These are phyloP conservation scores for Botrytis cinerea DNA, from an alignment of 2,329 filamentous ascomycete species.

Conservation along the genomic window DNA sequence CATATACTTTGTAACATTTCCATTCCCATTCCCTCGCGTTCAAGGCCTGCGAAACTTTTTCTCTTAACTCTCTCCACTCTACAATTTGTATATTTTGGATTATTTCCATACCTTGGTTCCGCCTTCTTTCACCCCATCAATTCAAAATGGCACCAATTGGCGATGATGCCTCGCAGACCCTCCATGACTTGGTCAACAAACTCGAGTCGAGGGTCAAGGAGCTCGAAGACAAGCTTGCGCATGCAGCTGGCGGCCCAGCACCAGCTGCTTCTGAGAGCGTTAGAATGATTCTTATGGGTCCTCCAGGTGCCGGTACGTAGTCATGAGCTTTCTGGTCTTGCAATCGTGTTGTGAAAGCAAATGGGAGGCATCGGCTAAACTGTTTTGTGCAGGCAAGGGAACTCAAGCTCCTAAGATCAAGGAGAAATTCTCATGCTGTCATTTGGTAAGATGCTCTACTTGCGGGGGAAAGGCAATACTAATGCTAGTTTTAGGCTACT, in stretches of 20 bases:
- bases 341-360: background rate
- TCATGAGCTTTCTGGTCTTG: constrained; percentile 13
- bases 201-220: constrained; percentile 85
- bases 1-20: background rate
- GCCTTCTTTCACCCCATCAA: constrained; percentile 28
- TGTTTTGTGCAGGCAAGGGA: constrained; percentile 75
- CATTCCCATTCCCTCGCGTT: background rate
- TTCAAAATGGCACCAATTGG: constrained; percentile 83
- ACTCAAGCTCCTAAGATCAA: constrained; percentile 98
- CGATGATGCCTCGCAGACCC: constrained; percentile 75
- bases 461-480: background rate
- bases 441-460: constrained; percentile 68
- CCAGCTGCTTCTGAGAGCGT: constrained; percentile 64
- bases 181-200: constrained; percentile 80
- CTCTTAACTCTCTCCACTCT: background rate
- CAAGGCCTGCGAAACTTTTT: constrained; percentile 15
- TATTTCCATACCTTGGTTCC: constrained; percentile 37
- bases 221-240: constrained; percentile 71
- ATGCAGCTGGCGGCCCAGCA: constrained; percentile 54
- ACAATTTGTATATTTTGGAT: constrained; percentile 21
- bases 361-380: constrained; percentile 33
- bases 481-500: constrained; percentile 67
- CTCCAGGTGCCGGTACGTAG: constrained; percentile 88
- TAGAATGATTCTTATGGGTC: constrained; percentile 97
- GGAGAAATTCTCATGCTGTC: constrained; percentile 96